phyloP scores from a whole-genome alignment of 2,329 filamentous ascomycete genomes.

The Pyricularia pennisetigena region DNA sequence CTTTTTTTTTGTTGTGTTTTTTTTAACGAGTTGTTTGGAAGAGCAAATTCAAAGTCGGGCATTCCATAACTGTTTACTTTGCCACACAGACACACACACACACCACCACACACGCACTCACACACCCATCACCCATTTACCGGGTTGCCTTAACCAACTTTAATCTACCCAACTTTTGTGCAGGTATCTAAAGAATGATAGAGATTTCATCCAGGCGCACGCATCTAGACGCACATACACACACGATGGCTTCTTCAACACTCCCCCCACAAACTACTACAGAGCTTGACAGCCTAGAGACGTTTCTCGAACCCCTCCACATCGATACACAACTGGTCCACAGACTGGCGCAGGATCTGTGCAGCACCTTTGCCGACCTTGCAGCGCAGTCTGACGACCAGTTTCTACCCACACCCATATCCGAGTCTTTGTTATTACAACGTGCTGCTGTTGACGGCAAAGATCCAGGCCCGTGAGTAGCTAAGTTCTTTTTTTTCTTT shows the following conservation, averaged over 20 bases:
- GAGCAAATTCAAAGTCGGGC: neutral
- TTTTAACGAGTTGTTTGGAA: neutral
- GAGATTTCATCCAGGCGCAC: neutral
- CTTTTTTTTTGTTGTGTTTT: neutral
- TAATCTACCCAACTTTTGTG: neutral
- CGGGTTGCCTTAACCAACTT: neutral
- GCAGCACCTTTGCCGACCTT: constrained; percentile 35
- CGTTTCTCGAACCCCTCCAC: constrained; percentile 40
- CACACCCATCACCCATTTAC: neutral
- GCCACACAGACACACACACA: too few species aligned
- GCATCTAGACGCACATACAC: neutral
- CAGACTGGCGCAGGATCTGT: constrained; percentile 36
- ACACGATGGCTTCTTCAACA: neutral
- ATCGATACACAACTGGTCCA: constrained; percentile 36
- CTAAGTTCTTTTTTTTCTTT: neutral
- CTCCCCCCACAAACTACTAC: neutral
- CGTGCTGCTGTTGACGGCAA: constrained; percentile 24
- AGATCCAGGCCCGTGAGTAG: constrained; percentile 35
- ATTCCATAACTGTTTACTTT: neutral
- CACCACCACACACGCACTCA: too few species aligned
- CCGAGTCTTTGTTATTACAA: constrained; percentile 45
- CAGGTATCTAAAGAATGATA: neutral
- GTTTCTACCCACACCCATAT: constrained; percentile 52
- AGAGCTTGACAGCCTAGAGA: constrained; percentile 15
- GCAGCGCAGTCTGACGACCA: constrained; percentile 43